A percentile compares a stretch with the other conserved stretches of the same genome.
Evolutionary conservation across 495 filamentous ascomycete genomes (phyloP).

Genomic region (Aspergillus leporis): DNA sequence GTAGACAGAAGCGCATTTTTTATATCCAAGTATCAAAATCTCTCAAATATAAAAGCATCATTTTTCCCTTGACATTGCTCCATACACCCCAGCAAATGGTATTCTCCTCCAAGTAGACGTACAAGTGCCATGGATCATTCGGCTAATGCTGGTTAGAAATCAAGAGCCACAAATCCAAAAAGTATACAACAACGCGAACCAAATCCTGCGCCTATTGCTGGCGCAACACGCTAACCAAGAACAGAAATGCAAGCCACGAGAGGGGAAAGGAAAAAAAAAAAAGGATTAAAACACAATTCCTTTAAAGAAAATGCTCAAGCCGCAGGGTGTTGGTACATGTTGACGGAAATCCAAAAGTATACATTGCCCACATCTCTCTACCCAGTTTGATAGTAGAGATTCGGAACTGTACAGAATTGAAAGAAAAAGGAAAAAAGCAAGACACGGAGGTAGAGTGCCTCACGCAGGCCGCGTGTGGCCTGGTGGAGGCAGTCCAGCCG

Average conservation of each 20-base stretch:
- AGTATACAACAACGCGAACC: not conserved
- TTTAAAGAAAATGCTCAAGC: not conserved
- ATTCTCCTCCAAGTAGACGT: not conserved
- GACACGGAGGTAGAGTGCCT: not conserved
- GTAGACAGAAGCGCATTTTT: not conserved
- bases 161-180: not conserved
- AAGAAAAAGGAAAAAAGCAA: not conserved
- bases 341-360: not conserved
- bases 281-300: not conserved
- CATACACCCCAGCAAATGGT: not conserved
- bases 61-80: not conserved
- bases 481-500: slow-evolving; percentile 18
- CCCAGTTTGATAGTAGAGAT: not conserved
- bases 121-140: not conserved
- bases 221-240: slow-evolving; percentile 1
- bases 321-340: slow-evolving; percentile 8
- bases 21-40: not conserved
- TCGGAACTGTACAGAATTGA: not conserved
- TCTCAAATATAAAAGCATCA: not conserved
- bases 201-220: slow-evolving; percentile 5
- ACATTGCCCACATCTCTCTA: not conserved
- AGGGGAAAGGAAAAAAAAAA: not conserved
- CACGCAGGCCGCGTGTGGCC: slow-evolving; percentile 22
- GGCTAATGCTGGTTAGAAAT: not conserved
- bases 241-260: not conserved